Conservation (phyloP, 305 asterid species). For the Fraxinus albicans region DNA sequence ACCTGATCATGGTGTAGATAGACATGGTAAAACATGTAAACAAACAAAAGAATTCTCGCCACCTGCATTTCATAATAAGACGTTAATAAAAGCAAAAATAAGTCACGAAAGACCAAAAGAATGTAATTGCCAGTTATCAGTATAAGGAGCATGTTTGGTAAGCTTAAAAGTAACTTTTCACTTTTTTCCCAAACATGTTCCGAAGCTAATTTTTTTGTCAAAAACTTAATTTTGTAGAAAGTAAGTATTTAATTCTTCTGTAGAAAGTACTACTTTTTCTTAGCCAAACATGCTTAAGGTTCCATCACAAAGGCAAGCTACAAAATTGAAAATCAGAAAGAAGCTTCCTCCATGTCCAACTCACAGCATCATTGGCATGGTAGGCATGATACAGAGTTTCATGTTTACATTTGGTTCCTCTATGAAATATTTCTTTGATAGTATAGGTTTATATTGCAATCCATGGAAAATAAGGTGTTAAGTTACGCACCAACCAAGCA, state of each 20-base stretch:
- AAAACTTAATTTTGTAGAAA: neutral
- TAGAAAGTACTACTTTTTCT: neutral
- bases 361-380: neutral
- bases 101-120: neutral
- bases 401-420: neutral
- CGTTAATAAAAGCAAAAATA: slow-evolving; percentile 22
- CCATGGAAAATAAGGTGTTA: neutral
- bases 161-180: neutral
- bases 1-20: slow-evolving; percentile 79
- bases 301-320: neutral
- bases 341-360: neutral
- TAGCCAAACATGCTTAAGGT: neutral
- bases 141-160: neutral
- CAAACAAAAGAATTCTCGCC: slow-evolving; percentile 86
- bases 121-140: neutral
- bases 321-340: neutral
- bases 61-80: slow-evolving; percentile 62
- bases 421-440: neutral
- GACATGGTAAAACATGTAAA: slow-evolving; percentile 84
- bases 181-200: neutral
- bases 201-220: neutral
- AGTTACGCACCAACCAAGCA: slow-evolving; percentile 80
- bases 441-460: neutral
- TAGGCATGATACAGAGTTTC: neutral
- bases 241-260: neutral